These are phyloP conservation scores for Cryptococcus sp. DNA, from an alignment of 1,284 basidiomycete genomes.

Conservation along the genomic window DNA sequence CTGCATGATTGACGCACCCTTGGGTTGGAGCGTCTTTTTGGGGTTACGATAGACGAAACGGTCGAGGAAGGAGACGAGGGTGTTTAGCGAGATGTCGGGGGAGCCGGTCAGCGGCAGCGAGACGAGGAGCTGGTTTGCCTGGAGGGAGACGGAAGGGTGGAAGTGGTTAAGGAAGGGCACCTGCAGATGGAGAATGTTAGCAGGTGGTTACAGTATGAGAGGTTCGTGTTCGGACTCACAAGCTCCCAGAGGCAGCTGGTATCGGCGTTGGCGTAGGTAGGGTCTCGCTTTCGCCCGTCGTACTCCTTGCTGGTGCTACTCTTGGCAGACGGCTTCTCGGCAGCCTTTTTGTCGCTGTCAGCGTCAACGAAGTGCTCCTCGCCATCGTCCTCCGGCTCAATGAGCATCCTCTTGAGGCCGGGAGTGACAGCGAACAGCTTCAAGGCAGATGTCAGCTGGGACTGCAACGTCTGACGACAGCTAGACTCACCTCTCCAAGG, in stretches of 20 bases:
- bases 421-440: conserved; percentile 74
- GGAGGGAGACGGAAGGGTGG: conserved; percentile 86
- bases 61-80: conserved; percentile 87
- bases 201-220: neutral
- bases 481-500: conserved; percentile 53
- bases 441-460: neutral
- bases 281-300: conserved; percentile 87
- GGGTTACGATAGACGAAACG: conserved; percentile 91
- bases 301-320: conserved; percentile 52
- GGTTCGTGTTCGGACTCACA: conserved; percentile 53
- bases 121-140: conserved; percentile 74
- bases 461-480: neutral
- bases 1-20: conserved; percentile 90
- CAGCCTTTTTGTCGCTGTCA: conserved; percentile 13
- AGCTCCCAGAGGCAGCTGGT: conserved; percentile 85
- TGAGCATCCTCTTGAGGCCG: conserved; percentile 66
- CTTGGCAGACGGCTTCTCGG: conserved; percentile 2
- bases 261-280: conserved; percentile 79
- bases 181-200: conserved; percentile 49
- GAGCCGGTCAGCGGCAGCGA: conserved; percentile 67
- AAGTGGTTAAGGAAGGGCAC: conserved; percentile 78
- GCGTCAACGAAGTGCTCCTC: conserved; percentile 56
- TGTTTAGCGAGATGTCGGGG: conserved; percentile 87
- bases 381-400: conserved; percentile 52
- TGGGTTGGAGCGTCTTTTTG: conserved; percentile 68